Percentiles rank a stretch among this genome's conserved stretches.
These are phyloP conservation scores for Epithemia pelagica DNA, from an alignment of 108 stramenopile genomes.

Conservation along the genomic window DNA sequence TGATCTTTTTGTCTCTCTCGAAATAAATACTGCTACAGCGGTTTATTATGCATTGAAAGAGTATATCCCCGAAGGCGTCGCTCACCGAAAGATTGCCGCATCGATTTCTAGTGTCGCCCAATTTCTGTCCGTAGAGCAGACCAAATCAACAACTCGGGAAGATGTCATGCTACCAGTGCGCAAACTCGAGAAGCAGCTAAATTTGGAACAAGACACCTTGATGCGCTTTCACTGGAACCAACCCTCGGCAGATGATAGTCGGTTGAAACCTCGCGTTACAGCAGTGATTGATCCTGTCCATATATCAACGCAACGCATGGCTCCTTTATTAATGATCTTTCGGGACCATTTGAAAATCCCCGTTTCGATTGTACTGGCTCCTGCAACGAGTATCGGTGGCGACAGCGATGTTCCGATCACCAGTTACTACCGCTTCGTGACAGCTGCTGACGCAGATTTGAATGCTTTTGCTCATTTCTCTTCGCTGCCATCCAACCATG, in stretches of 20 bases:
- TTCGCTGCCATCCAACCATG: slow-evolving; percentile 78
- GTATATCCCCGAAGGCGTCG: not conserved
- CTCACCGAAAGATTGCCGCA: not conserved
- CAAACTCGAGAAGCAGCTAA: not conserved
- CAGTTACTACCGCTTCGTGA: slow-evolving; percentile 91
- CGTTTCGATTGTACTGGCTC: slow-evolving; percentile 59
- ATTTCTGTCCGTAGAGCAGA: not conserved
- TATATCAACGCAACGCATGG: slow-evolving; percentile 82
- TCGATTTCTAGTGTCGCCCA: not conserved
- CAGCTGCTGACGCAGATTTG: slow-evolving; percentile 47
- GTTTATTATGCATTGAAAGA: slow-evolving; percentile 38
- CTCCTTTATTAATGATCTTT: slow-evolving; percentile 64
- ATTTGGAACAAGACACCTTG: not conserved
- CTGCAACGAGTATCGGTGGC: slow-evolving; percentile 47
- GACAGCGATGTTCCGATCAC: slow-evolving; percentile 73
- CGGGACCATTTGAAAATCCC: slow-evolving; percentile 74
- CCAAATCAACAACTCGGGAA: not conserved
- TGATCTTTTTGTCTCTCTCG: slow-evolving; percentile 48
- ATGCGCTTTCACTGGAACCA: not conserved
- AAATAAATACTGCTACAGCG: slow-evolving; percentile 32
- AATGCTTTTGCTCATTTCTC: slow-evolving; percentile 71
- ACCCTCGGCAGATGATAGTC: not conserved
- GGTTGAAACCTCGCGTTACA: slow-evolving; percentile 38
- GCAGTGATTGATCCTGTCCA: slow-evolving; percentile 86
- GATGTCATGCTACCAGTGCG: not conserved